Percentiles rank a stretch among this genome's conserved stretches.
Conservation (phyloP, 73 alveolate species). For the Paramecium octaurelia region DNA sequence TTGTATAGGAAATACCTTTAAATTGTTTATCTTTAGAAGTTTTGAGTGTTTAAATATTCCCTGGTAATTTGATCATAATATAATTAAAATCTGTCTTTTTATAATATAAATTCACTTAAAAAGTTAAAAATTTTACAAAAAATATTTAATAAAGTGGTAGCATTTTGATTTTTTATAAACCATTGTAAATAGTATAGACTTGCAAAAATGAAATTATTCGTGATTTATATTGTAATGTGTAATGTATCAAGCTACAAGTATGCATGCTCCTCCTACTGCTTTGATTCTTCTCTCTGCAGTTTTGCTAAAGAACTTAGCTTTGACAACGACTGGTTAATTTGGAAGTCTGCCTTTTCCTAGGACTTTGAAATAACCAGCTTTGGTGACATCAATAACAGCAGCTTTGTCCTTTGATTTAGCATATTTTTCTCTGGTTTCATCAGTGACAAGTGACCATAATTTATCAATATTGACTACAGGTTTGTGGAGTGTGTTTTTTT, state of each 20-base stretch:
- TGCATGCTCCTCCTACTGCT: conserved; percentile 98
- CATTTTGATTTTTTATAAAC: not conserved
- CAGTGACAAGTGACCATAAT: conserved; percentile 94
- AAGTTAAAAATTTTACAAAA: not conserved
- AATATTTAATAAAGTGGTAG: not conserved
- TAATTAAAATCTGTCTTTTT: not conserved
- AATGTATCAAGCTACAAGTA: conserved; percentile 86
- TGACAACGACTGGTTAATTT: conserved; percentile 87
- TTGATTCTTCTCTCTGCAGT: conserved; percentile 96
- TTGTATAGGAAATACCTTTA: not conserved
- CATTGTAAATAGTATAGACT: not conserved
- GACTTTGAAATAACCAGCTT: conserved; percentile 95
- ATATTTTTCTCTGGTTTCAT: conserved; percentile 89
- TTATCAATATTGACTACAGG: conserved; percentile 93
- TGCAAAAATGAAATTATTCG: not conserved
- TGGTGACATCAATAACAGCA: conserved; percentile 96
- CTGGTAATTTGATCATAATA: not conserved
- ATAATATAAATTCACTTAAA: not conserved
- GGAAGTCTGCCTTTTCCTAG: conserved; percentile 96
- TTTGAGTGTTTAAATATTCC: not conserved
- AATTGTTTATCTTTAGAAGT: not conserved
- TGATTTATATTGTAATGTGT: not conserved
- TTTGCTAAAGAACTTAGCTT: conserved; percentile 93
- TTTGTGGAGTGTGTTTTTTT: conserved; percentile 86
- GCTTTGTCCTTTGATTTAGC: conserved; percentile 80